Conservation (phyloP, 1,284 basidiomycete genomes). For the Ceratobasidium theobromae region DNA sequence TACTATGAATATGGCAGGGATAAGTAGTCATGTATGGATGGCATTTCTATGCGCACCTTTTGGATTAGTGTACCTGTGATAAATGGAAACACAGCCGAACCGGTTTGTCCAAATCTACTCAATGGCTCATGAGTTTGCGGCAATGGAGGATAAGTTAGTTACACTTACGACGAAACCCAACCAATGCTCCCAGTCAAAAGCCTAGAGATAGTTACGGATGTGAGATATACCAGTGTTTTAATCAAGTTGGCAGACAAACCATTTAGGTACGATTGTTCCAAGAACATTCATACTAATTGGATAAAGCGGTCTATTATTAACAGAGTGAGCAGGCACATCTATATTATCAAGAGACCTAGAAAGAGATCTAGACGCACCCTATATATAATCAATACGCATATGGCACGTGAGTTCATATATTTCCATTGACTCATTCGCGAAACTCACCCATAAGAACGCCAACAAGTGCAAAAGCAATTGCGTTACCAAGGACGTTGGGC, state of each 20-base stretch:
- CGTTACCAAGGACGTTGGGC: slow-evolving; percentile 44
- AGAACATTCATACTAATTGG: slow-evolving; percentile 13
- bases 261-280: slow-evolving; percentile 11
- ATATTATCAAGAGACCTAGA: background rate
- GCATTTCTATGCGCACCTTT: background rate
- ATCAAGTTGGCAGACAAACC: background rate
- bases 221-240: background rate
- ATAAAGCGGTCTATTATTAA: background rate
- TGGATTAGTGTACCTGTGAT: slow-evolving; percentile 12
- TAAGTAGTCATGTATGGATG: background rate
- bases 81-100: slow-evolving; percentile 13
- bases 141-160: background rate
- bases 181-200: slow-evolving; percentile 19
- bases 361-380: background rate
- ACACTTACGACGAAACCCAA: slow-evolving; percentile 17
- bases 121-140: background rate
- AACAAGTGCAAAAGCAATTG: slow-evolving; percentile 45
- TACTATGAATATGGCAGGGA: background rate
- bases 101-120: slow-evolving; percentile 11
- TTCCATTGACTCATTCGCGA: background rate
- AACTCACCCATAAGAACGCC: slow-evolving; percentile 40
- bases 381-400: background rate
- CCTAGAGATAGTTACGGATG: background rate
- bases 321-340: background rate
- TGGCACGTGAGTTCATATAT: background rate